Percentiles rank a stretch among this genome's conserved stretches.
Conservation (phyloP, 805 yeast genomes). For the Kodamaea restingae region DNA sequence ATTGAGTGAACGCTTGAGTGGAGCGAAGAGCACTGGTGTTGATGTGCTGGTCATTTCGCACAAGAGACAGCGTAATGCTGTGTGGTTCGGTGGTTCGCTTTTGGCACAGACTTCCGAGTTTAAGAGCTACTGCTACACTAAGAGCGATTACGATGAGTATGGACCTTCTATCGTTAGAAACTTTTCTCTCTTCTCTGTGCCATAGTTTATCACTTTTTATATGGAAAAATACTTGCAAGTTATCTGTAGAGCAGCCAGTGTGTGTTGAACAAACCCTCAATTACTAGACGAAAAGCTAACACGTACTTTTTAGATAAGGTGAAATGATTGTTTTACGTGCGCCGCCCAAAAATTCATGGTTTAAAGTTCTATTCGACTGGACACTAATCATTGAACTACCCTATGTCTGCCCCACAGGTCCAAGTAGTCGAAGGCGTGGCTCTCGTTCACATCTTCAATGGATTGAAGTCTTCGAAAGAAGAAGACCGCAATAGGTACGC, state of each 20-base stretch:
- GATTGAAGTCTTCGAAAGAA: slow-evolving; percentile 42
- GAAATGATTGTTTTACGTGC: not conserved
- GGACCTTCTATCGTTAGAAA: slow-evolving; percentile 98
- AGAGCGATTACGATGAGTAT: slow-evolving; percentile 93
- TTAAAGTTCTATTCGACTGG: not conserved
- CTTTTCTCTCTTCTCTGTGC: slow-evolving; percentile 90
- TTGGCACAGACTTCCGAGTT: slow-evolving; percentile 97
- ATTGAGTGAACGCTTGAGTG: slow-evolving; percentile 70
- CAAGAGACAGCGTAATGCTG: slow-evolving; percentile 97
- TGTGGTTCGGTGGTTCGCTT: slow-evolving; percentile 98
- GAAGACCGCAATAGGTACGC: slow-evolving; percentile 55
- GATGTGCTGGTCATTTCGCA: slow-evolving; percentile 96
- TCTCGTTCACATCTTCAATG: slow-evolving; percentile 49
- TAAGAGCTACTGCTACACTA: slow-evolving; percentile 93
- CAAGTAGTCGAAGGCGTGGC: slow-evolving; percentile 47
- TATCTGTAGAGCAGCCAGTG: too few species aligned
- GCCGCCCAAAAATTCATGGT: not conserved
- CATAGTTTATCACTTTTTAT: slow-evolving; percentile 35
- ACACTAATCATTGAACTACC: not conserved
- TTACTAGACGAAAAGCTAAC: too few species aligned
- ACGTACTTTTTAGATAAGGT: too few species aligned
- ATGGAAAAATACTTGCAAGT: not conserved
- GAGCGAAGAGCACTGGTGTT: slow-evolving; percentile 83
- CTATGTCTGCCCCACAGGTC: slow-evolving; percentile 23
- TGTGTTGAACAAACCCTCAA: too few species aligned